phyloP scores from a whole-genome alignment of 2,329 filamentous ascomycete species.

The Blastomyces emzantsi region DNA sequence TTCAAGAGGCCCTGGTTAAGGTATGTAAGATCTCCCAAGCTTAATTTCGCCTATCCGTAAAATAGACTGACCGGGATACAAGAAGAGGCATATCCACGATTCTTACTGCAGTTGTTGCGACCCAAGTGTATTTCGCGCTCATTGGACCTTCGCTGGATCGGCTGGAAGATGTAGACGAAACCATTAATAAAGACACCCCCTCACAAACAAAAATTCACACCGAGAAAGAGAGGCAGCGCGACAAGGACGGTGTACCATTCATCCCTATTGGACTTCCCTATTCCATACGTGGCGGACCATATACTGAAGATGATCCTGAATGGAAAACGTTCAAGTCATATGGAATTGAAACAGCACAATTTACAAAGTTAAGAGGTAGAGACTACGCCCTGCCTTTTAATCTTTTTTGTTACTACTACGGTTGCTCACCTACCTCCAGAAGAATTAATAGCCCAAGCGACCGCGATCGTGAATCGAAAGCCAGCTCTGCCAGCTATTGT shows the following conservation, averaged over 20 bases:
- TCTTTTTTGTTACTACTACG: not conserved
- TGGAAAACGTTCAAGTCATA: constrained; percentile 10
- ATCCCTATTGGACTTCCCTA: constrained; percentile 14
- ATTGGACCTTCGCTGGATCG: not conserved
- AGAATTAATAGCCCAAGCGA: not conserved
- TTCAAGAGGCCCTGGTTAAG: constrained; percentile 12
- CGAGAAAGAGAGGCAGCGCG: constrained; percentile 5
- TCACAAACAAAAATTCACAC: constrained; percentile 1
- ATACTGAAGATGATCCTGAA: constrained; percentile 13
- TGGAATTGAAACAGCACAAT: constrained; percentile 1
- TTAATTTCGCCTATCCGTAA: not conserved
- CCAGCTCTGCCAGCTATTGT: not conserved
- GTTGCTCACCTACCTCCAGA: not conserved
- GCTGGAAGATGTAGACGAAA: not conserved
- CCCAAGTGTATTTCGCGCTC: not conserved
- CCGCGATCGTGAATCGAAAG: constrained; percentile 1
- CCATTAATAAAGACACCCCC: not conserved
- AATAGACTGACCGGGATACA: not conserved
- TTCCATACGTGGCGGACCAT: constrained; percentile 7
- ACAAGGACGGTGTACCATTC: constrained; percentile 11
- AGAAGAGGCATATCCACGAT: not conserved
- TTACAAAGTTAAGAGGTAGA: constrained; percentile 1
- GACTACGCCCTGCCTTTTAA: not conserved
- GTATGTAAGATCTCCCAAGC: not conserved
- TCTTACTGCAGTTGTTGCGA: not conserved